These are phyloP conservation scores for Mycena haematopus DNA, from an alignment of 768 basidiomycete species.

Conservation along the genomic window DNA sequence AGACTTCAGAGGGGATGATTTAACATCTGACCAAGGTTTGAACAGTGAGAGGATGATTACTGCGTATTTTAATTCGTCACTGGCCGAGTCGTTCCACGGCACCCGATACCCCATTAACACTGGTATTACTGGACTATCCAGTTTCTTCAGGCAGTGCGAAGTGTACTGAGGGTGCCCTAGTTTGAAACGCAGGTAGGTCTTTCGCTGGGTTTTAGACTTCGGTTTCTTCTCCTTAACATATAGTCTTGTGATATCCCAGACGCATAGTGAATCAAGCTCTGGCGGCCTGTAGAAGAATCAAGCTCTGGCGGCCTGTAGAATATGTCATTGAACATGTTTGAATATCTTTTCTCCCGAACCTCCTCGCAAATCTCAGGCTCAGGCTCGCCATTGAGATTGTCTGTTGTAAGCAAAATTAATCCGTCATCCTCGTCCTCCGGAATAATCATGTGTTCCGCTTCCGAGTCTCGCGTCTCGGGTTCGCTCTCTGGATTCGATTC, in stretches of 20 bases:
- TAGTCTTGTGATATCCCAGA: constrained; percentile 14
- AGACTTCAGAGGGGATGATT: constrained; percentile 10
- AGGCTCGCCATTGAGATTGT: not conserved
- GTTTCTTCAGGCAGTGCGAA: constrained; percentile 17
- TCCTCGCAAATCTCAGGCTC: not conserved
- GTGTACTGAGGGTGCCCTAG: constrained; percentile 18
- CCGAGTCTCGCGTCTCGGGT: not conserved
- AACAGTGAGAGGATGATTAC: constrained; percentile 14
- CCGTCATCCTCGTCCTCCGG: constrained; percentile 15
- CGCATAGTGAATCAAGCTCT: constrained; percentile 4
- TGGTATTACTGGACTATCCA: constrained; percentile 6
- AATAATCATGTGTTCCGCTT: not conserved
- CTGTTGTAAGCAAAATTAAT: constrained; percentile 2
- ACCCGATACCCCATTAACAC: constrained; percentile 14
- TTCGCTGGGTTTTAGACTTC: constrained; percentile 11
- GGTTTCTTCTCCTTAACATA: constrained; percentile 8
- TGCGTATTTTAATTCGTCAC: constrained; percentile 15
- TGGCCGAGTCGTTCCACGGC: constrained; percentile 17
- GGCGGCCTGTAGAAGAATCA: constrained; percentile 12
- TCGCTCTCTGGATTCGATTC: too few relatives aligned
- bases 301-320: constrained; percentile 21
- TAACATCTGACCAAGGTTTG: constrained; percentile 10
- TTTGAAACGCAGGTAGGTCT: constrained; percentile 11
- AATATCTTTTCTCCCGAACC: not conserved
- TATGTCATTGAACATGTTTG: constrained; percentile 16